Percentiles rank a stretch among this genome's conserved stretches.
Evolutionary conservation across 768 basidiomycete species (phyloP).

Genomic region (Kwoniella sp.): DNA sequence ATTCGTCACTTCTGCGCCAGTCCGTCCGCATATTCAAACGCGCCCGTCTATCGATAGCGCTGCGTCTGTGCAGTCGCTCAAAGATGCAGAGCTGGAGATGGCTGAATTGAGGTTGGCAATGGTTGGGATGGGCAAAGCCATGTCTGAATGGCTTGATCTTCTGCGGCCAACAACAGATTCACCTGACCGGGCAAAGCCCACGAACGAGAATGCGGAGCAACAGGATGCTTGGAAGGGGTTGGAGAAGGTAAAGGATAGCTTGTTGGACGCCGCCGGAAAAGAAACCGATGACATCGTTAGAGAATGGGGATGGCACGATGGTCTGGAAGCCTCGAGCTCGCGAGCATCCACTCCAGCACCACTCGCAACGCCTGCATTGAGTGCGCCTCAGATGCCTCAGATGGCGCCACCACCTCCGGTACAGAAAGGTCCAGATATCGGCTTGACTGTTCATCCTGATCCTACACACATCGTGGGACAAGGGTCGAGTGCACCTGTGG

Average conservation of each 20-base stretch:
- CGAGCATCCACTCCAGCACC: slow-evolving; percentile 25
- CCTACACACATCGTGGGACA: not conserved
- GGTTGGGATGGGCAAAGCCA: slow-evolving; percentile 55
- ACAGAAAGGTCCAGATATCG: not conserved
- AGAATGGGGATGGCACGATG: slow-evolving; percentile 51
- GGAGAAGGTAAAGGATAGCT: slow-evolving; percentile 37
- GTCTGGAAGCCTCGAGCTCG: slow-evolving; percentile 38
- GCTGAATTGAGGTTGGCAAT: slow-evolving; percentile 52
- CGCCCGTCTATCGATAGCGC: slow-evolving; percentile 20
- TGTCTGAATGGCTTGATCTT: slow-evolving; percentile 43
- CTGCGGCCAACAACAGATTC: slow-evolving; percentile 7
- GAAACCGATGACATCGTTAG: slow-evolving; percentile 44
- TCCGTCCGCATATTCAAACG: slow-evolving; percentile 14
- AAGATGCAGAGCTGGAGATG: slow-evolving; percentile 51
- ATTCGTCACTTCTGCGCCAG: slow-evolving; percentile 10
- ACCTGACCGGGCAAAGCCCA: too few relatives aligned
- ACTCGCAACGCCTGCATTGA: not conserved
- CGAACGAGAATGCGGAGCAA: not conserved
- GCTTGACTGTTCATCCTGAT: not conserved
- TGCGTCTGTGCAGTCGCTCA: slow-evolving; percentile 27
- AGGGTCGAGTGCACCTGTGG: not conserved
- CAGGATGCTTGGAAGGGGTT: slow-evolving; percentile 41
- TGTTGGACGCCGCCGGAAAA: slow-evolving; percentile 45
- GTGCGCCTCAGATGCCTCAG: not conserved
- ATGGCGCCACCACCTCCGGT: not conserved